Percentiles rank a stretch among this genome's conserved stretches.
Conservation (phyloP, 495 filamentous ascomycete species). For the Penicillium taxi region DNA sequence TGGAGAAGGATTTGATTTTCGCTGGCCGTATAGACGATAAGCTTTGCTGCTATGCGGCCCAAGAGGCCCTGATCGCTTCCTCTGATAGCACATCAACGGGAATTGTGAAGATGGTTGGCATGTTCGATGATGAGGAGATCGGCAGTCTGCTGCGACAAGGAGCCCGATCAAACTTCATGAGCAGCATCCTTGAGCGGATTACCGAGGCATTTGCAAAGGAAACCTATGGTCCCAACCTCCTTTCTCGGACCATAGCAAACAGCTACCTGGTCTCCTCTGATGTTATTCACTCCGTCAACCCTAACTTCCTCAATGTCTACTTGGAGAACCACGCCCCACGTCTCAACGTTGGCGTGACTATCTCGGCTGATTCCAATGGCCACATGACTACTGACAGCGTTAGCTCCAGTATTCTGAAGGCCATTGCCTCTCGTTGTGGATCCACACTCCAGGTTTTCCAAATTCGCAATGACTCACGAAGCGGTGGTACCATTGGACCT, state of each 20-base stretch:
- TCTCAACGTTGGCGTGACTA: constrained; percentile 80
- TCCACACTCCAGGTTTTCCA: constrained; percentile 80
- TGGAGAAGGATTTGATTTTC: constrained; percentile 92
- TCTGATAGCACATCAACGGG: constrained; percentile 42
- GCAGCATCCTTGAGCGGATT: constrained; percentile 68
- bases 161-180: constrained; percentile 79
- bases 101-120: constrained; percentile 73
- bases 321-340: constrained; percentile 77
- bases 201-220: constrained; percentile 56
- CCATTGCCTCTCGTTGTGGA: constrained; percentile 61
- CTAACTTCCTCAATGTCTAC: constrained; percentile 78
- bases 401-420: constrained; percentile 64
- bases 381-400: constrained; percentile 90
- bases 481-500: constrained; percentile 91
- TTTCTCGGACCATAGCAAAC: constrained; percentile 82
- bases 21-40: constrained; percentile 95
- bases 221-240: constrained; percentile 53
- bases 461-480: constrained; percentile 83
- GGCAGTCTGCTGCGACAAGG: constrained; percentile 86
- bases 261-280: constrained; percentile 90
- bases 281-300: constrained; percentile 90
- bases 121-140: constrained; percentile 97
- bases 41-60: constrained; percentile 86
- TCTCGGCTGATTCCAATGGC: constrained; percentile 81
- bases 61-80: constrained; percentile 73